A percentile compares a stretch with the other conserved stretches of the same genome.
These are phyloP conservation scores for Torrubiellomyces zombiae DNA, from an alignment of 2,329 filamentous ascomycete species.

Conservation along the genomic window DNA sequence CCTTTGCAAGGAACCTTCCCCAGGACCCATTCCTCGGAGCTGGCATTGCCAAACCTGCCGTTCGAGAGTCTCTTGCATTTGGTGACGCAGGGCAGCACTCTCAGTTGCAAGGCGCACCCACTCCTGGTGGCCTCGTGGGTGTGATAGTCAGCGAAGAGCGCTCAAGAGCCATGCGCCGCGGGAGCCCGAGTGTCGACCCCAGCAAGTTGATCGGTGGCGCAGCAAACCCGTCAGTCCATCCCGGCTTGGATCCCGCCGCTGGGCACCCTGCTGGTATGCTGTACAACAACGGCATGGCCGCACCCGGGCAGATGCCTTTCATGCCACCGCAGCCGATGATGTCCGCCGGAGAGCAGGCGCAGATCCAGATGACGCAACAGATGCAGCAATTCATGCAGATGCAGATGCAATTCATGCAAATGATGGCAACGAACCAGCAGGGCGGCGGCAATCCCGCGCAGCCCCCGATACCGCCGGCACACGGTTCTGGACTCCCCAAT, in stretches of 20 bases:
- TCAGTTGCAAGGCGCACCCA: slow-evolving; percentile 21
- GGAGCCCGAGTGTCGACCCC: slow-evolving; percentile 51
- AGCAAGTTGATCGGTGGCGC: slow-evolving; percentile 19
- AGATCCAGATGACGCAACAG: slow-evolving; percentile 66
- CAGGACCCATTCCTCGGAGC: slow-evolving; percentile 75
- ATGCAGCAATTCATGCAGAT: slow-evolving; percentile 84
- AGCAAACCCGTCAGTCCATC: slow-evolving; percentile 19
- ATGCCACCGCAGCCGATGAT: slow-evolving; percentile 27
- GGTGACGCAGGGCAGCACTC: slow-evolving; percentile 34
- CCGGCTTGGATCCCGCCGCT: slow-evolving; percentile 29
- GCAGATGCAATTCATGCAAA: slow-evolving; percentile 90
- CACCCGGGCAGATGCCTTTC: slow-evolving; percentile 7
- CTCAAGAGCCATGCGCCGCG: slow-evolving; percentile 58
- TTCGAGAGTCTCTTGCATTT: slow-evolving; percentile 60
- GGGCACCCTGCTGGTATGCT: slow-evolving; percentile 29
- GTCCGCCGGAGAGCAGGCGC: slow-evolving; percentile 51
- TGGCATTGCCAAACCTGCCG: slow-evolving; percentile 52
- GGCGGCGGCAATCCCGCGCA: slow-evolving; percentile 14
- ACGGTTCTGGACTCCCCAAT: slow-evolving; percentile 11
- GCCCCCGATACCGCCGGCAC: slow-evolving; percentile 12
- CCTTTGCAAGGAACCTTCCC: slow-evolving; percentile 68
- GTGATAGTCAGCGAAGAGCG: slow-evolving; percentile 79
- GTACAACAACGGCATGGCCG: slow-evolving; percentile 15
- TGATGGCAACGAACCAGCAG: slow-evolving; percentile 39
- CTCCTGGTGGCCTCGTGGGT: slow-evolving; percentile 67